These are phyloP conservation scores for Polychaeton citri DNA, from an alignment of 2,329 filamentous ascomycete genomes.

Conservation along the genomic window DNA sequence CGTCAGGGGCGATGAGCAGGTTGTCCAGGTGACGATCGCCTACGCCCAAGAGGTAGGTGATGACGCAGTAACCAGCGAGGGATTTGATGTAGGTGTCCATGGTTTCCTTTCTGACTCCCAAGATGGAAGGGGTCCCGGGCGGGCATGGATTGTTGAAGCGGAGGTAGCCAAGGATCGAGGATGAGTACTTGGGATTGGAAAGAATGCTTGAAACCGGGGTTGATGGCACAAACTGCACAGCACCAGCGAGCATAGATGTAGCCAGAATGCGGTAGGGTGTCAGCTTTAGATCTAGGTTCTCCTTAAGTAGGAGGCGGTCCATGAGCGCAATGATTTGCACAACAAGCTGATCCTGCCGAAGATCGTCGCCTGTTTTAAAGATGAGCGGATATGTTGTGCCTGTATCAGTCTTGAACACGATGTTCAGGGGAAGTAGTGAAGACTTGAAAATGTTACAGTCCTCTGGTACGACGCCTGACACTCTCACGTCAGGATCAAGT, in stretches of 20 bases:
- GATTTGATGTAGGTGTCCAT: conserved; percentile 94
- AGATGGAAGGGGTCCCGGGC: conserved; percentile 55
- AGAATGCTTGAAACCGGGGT: conserved; percentile 44
- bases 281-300: conserved; percentile 88
- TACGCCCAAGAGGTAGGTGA: conserved; percentile 93
- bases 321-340: conserved; percentile 97
- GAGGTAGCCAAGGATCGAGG: conserved; percentile 65
- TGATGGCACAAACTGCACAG: conserved; percentile 86
- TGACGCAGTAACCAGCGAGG: conserved; percentile 94
- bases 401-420: conserved; percentile 72
- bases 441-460: conserved; percentile 93
- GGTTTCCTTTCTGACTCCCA: conserved; percentile 80
- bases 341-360: conserved; percentile 92
- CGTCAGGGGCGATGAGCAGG: conserved; percentile 75
- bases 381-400: conserved; percentile 78
- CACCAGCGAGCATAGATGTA: conserved; percentile 76
- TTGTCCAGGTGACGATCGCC: conserved; percentile 95
- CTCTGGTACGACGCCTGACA: conserved; percentile 69
- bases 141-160: conserved; percentile 82
- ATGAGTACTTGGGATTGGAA: conserved; percentile 65
- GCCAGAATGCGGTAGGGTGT: conserved; percentile 94
- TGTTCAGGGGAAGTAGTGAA: conserved; percentile 76
- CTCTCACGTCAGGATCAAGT: conserved; percentile 67
- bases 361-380: conserved; percentile 93
- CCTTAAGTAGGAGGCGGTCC: conserved; percentile 89